Conservation (phyloP, 768 basidiomycete species). For the Amanita muscaria region DNA sequence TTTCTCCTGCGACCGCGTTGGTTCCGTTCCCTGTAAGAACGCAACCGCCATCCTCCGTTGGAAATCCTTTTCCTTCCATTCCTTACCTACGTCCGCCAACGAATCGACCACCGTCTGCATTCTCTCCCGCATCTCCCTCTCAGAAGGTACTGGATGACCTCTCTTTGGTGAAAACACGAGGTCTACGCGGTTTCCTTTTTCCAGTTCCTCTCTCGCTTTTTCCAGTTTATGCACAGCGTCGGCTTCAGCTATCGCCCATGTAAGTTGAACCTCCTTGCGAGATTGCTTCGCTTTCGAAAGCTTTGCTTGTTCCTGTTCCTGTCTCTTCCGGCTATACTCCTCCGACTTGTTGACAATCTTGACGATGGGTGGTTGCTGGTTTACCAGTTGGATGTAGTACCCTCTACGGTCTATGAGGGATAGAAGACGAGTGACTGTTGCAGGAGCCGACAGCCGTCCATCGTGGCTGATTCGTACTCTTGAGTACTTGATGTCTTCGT, state of each 20-base stretch:
- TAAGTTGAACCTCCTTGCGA: constrained; percentile 63
- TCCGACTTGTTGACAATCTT: constrained; percentile 42
- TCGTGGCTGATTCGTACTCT: constrained; percentile 39
- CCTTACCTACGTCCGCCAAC: constrained; percentile 42
- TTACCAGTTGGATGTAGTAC: constrained; percentile 48
- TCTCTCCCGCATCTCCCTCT: constrained; percentile 33
- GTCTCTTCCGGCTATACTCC: constrained; percentile 29
- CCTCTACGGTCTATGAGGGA: constrained; percentile 30
- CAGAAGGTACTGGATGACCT: constrained; percentile 22
- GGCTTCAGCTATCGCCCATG: constrained; percentile 51
- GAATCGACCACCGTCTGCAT: constrained; percentile 32
- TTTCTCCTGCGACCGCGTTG: not conserved
- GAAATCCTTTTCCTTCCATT: constrained; percentile 40
- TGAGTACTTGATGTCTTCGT: constrained; percentile 31
- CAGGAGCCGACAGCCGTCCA: constrained; percentile 19
- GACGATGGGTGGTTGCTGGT: constrained; percentile 48
- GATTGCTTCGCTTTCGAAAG: constrained; percentile 22
- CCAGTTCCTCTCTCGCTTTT: constrained; percentile 48
- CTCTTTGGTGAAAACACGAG: constrained; percentile 46
- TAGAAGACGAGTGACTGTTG: constrained; percentile 36
- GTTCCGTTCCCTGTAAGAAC: constrained; percentile 31
- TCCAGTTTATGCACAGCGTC: constrained; percentile 62
- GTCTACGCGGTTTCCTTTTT: constrained; percentile 49
- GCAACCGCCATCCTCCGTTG: constrained; percentile 29
- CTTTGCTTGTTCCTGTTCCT: constrained; percentile 28